Percentiles rank a stretch among this genome's conserved stretches.
Evolutionary conservation across 179 eudicot genomes (phyloP).

Genomic region (Actinidia arguta): DNA sequence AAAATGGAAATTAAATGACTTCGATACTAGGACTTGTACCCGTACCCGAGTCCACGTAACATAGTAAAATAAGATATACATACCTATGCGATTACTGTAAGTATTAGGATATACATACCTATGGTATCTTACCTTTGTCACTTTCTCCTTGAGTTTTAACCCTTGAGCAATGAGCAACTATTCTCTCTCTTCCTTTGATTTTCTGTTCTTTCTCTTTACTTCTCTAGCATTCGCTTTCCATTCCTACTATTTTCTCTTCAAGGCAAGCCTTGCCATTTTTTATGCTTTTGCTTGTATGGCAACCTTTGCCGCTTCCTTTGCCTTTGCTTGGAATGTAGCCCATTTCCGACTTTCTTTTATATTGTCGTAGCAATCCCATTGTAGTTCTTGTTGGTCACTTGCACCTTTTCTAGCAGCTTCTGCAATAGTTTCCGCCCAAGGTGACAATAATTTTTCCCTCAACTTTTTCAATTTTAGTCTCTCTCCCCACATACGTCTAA

Average conservation of each 20-base stretch:
- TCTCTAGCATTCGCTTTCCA: conserved; percentile 38
- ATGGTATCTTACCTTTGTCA: conserved; percentile 53
- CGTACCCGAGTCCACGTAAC: too few relatives aligned
- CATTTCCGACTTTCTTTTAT: conserved; percentile 55
- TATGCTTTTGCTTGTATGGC: conserved; percentile 46
- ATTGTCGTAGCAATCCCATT: conserved; percentile 80
- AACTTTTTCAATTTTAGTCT: conserved; percentile 67
- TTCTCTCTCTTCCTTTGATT: conserved; percentile 51
- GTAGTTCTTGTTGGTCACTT: conserved; percentile 55
- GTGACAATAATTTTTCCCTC: conserved; percentile 55
- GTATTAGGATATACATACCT: background rate
- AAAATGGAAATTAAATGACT: too few relatives aligned
- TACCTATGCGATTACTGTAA: background rate
- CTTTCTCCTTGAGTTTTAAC: conserved; percentile 48
- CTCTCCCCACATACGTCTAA: conserved; percentile 64
- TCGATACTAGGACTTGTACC: too few relatives aligned
- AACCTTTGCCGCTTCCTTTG: conserved; percentile 45
- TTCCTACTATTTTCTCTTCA: conserved; percentile 41
- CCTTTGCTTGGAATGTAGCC: conserved; percentile 53
- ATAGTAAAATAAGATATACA: too few relatives aligned
- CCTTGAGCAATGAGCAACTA: conserved; percentile 40
- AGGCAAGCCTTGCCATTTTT: conserved; percentile 36
- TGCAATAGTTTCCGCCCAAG: conserved; percentile 78
- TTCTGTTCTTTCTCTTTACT: conserved; percentile 35
- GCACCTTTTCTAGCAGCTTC: conserved; percentile 87